Base-by-base conservation (phyloP, 805 yeast species). In the Barnettozyma sp. region DNA sequence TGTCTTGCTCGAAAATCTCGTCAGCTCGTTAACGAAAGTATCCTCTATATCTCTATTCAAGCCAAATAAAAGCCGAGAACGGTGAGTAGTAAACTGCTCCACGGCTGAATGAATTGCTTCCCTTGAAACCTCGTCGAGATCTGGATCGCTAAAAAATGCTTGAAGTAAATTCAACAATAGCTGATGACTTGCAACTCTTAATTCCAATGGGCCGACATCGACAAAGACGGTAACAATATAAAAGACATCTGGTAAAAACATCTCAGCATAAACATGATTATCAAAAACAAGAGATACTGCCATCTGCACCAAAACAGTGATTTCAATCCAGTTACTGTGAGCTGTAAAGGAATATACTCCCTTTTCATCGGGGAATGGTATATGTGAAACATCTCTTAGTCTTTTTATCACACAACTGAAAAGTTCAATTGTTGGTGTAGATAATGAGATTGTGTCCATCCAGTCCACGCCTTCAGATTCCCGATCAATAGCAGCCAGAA, bases 391-490 rank as follows among this genome's bases (percentile, higher is more conserved):
- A 8, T 63, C 63, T 41, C 78, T 66, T 26, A 86, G 55, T 42
- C 82, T 65, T 22, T 66, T 55, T 25, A 85, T 64, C 2, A 84
- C 70, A 34, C 73, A 68, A 7, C 84, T 79, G 48, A 86, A 78
- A 2, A 83, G 65, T 43, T 78, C 84, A n/a, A 78, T 63, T 1
- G 90, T 77, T 4, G 94, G 87, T 16, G 73, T 63, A 11, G 74
- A 56, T n/a, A 81, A 66, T 1, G 80, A 68, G 2, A 80, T 68
- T 6, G 78, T 69, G 31, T 70, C 72, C 14, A 69, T 67, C 85
- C 85, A 82, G 32, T 70, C 77, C 25, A 73, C 70, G 4, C 79
- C 82, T 45, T 80, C 85, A n/a, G 85, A 78, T 45, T 80, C 82
- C 49, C 79, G 74, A 44, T 82, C 92, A 45, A 83, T 70, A 1